These are phyloP conservation scores for Nothophaeocryptopus gaeumannii DNA, from an alignment of 2,329 filamentous ascomycete species.

Conservation along the genomic window DNA sequence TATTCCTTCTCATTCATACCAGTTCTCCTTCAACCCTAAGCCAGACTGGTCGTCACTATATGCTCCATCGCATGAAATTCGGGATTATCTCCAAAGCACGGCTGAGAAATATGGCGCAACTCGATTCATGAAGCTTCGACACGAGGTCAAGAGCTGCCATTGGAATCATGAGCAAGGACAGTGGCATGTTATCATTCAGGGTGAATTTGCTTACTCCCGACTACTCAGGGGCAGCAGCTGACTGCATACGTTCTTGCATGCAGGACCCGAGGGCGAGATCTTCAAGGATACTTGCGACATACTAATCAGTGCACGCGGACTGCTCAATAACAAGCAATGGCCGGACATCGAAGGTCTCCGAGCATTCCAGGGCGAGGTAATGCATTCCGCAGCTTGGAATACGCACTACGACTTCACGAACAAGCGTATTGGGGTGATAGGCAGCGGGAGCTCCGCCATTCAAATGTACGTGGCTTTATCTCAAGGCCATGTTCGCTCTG, in stretches of 20 bases:
- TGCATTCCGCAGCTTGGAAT: constrained; percentile 42
- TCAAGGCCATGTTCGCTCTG: neutral
- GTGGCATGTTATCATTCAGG: constrained; percentile 17
- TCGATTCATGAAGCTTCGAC: constrained; percentile 32
- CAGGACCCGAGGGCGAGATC: constrained; percentile 6
- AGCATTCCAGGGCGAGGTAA: constrained; percentile 36
- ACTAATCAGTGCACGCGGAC: constrained; percentile 20
- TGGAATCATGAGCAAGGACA: constrained; percentile 20
- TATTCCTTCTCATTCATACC: constrained; percentile 43
- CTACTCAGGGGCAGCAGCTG: no score
- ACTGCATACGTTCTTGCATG: no score
- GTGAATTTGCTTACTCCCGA: no score
- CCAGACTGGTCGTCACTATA: constrained; percentile 43
- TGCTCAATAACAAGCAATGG: constrained; percentile 22
- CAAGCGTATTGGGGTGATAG: constrained; percentile 41
- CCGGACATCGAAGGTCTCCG: constrained; percentile 37
- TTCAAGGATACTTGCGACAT: constrained; percentile 20
- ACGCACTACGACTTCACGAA: constrained; percentile 29
- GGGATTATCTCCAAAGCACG: constrained; percentile 18
- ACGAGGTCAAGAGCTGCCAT: constrained; percentile 14
- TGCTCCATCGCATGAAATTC: constrained; percentile 35
- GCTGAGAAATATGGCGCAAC: constrained; percentile 21
- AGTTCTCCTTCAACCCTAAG: constrained; percentile 45
- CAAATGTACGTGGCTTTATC: constrained; percentile 31
- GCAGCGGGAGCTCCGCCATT: constrained; percentile 42